Percentiles rank a stretch among this genome's conserved stretches.
These are phyloP conservation scores for Eucalyptus camaldulensis DNA, from an alignment of 345 rosid genomes.

Conservation along the genomic window DNA sequence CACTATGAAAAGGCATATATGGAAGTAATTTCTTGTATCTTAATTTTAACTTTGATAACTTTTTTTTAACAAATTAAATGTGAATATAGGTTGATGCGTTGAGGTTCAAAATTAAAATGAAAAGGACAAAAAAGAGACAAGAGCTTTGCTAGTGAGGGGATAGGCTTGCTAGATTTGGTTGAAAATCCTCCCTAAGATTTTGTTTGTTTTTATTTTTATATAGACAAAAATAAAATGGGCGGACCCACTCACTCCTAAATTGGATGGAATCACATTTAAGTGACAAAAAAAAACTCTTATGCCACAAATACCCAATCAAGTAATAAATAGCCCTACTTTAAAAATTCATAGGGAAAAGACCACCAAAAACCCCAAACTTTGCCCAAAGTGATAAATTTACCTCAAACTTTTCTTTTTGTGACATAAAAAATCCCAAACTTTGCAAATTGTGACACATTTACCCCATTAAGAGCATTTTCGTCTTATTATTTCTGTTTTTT, in stretches of 20 bases:
- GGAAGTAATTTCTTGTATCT: background rate
- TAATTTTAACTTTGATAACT: background rate
- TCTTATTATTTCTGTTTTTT: too few species aligned
- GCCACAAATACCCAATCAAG: background rate
- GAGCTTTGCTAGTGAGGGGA: background rate
- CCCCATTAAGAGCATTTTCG: too few species aligned
- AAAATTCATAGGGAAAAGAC: background rate
- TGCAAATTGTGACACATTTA: too few species aligned
- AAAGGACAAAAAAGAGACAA: background rate
- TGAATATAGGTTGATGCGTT: background rate
- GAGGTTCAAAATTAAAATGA: background rate
- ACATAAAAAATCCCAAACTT: too few species aligned
- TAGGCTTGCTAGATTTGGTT: background rate
- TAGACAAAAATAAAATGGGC: background rate
- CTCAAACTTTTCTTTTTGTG: too few species aligned
- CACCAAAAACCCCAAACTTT: too few species aligned
- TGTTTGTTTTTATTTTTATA: background rate
- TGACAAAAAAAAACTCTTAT: background rate
- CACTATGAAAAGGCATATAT: background rate
- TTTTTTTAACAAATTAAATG: background rate
- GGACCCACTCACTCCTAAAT: background rate
- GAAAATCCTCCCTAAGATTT: background rate
- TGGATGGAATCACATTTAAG: background rate
- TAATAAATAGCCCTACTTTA: background rate
- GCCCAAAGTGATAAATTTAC: too few species aligned